Evolutionary conservation across 768 basidiomycete genomes (phyloP).

Genomic region (Solioccasus polychromus): DNA sequence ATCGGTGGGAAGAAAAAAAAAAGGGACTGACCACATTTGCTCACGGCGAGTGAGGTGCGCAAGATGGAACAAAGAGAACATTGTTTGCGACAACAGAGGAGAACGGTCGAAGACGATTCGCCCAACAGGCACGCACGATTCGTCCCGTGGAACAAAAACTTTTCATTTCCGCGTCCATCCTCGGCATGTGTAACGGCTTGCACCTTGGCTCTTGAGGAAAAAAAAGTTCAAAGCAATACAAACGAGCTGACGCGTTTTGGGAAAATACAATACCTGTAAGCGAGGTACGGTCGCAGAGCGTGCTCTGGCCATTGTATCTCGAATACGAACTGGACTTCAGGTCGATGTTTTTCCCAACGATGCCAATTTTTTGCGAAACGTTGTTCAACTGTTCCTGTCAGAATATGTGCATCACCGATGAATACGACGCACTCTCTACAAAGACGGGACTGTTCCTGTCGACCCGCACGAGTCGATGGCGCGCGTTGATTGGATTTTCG

Average conservation of each 20-base stretch:
- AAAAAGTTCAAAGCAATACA: not conserved
- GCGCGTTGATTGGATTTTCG: not conserved
- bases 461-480: conserved; percentile 9
- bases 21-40: conserved; percentile 6
- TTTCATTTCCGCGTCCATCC: conserved; percentile 10
- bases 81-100: conserved; percentile 4
- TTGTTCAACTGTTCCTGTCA: conserved; percentile 3
- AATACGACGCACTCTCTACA: conserved; percentile 2
- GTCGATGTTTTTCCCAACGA: conserved; percentile 8
- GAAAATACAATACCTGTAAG: conserved; percentile 4
- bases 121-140: conserved; percentile 14
- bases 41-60: conserved; percentile 12
- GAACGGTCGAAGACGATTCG: conserved; percentile 10
- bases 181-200: conserved; percentile 5
- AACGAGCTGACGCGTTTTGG: not conserved
- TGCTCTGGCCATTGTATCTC: conserved; percentile 11
- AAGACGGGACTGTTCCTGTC: conserved; percentile 4
- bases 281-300: conserved; percentile 9
- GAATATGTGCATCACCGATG: not conserved
- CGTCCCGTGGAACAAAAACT: conserved; percentile 12
- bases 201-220: conserved; percentile 2
- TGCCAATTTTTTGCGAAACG: conserved; percentile 9
- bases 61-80: conserved; percentile 14
- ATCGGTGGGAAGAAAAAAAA: not conserved
- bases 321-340: conserved; percentile 12